Conservation (phyloP, 2,329 filamentous ascomycete species). For the Microcera coccophila region DNA sequence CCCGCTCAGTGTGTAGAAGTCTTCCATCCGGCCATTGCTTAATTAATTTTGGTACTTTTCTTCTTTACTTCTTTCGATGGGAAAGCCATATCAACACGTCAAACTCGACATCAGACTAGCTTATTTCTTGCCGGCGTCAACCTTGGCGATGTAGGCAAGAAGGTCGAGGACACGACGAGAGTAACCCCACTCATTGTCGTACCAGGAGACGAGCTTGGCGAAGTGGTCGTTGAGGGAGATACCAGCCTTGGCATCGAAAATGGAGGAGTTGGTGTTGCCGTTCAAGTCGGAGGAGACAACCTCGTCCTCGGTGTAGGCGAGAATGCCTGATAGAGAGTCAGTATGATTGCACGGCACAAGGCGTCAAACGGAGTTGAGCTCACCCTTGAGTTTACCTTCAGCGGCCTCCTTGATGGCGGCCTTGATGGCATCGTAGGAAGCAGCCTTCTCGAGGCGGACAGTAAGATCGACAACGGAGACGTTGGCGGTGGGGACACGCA, state of each 20-base stretch:
- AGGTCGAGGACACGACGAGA: constrained; percentile 91
- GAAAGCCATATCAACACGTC: constrained; percentile 2
- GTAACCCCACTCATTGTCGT: constrained; percentile 99
- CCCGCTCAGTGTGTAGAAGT: constrained; percentile 9
- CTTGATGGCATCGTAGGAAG: constrained; percentile 91
- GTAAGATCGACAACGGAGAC: constrained; percentile 99
- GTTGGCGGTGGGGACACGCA: constrained; percentile 98
- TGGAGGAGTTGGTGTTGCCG: constrained; percentile 90
- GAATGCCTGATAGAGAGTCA: constrained; percentile 57
- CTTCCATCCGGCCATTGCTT: constrained; percentile 13
- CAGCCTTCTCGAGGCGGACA: constrained; percentile 86
- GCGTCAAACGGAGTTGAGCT: too few species aligned
- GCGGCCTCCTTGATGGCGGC: constrained; percentile 80
- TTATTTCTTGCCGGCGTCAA: constrained; percentile 60
- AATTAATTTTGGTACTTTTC: constrained; percentile 20
- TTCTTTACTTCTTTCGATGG: constrained; percentile 14
- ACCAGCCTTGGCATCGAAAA: constrained; percentile 99
- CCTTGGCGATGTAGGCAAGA: constrained; percentile 72
- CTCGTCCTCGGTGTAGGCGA: constrained; percentile 95
- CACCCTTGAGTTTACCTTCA: constrained; percentile 80
- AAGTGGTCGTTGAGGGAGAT: constrained; percentile 98
- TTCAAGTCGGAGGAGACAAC: constrained; percentile 91
- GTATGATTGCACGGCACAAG: too few species aligned
- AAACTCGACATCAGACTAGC: constrained; percentile 19
- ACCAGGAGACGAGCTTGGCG: constrained; percentile 97